Evolutionary conservation across 2,329 filamentous ascomycete genomes (phyloP), one percentile per base, ranked within the genome.

Genomic region (Herpotrichia juniperi): DNA sequence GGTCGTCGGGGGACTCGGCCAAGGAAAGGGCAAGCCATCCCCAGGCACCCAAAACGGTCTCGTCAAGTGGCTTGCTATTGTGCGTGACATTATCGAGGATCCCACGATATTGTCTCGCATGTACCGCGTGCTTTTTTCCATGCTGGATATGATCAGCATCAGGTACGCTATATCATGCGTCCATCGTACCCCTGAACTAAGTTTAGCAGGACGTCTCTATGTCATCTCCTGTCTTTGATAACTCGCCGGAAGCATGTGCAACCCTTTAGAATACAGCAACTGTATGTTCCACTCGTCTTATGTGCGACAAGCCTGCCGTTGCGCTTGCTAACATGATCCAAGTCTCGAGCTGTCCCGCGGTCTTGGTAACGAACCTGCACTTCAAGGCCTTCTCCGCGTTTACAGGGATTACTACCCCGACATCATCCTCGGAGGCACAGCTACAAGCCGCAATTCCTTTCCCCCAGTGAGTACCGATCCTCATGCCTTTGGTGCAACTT

Each of bases 341-440:
- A 76, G 74, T 4, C 78, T 83, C 65, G 80, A 82, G 52, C 62
- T 82, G 17, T 74, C 79, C 37, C 76, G 74, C 32, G 73, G 72
- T 58, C 69, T 77, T 14, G 78, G 78, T 16, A 88, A 89, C 64
- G 91, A 96, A 50, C 88, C 87, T 43, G 83, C 86, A 46, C 77
- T 96, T 30, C 81, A 89, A 31, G 89, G 89, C 2, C 78, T 96
- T 16, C 77, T 96, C 44, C 84, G 88, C 49, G 85, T 93, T n/a
- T 96, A 88, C 77, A 94, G 94, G 68, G 91, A 93, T 69, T 96
- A 93, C 72, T 96, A 93, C 64, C 91, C 91, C 0, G 91, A 96
- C 69, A 90, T 96, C 48, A 90, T 96, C 53, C 83, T 93, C 12
- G 89, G 88, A 19, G 87, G 88, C 57, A 79, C 83, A 3, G 82